These are phyloP conservation scores for Phragmites australis DNA, from an alignment of 176 grass and related monocot genomes.

Conservation along the genomic window DNA sequence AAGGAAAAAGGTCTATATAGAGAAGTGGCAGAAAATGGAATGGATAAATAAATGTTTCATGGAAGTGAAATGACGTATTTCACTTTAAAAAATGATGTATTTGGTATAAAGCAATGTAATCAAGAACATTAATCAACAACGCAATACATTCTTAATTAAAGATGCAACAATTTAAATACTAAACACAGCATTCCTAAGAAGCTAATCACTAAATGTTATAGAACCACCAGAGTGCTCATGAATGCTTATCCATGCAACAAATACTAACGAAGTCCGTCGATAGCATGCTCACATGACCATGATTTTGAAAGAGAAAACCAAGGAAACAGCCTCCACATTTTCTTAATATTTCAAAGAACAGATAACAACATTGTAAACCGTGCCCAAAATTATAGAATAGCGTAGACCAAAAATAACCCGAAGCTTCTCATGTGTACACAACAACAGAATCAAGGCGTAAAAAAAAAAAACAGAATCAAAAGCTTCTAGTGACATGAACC, in stretches of 20 bases:
- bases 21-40: background rate
- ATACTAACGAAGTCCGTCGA: background rate
- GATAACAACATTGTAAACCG: background rate
- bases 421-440: constrained; percentile 15
- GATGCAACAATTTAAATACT: constrained; percentile 14
- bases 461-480: background rate
- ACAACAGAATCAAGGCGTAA: background rate
- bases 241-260: constrained; percentile 1
- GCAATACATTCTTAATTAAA: background rate
- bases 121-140: constrained; percentile 11
- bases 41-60: background rate
- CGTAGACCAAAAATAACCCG: constrained; percentile 5
- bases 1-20: background rate
- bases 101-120: background rate
- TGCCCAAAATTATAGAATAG: background rate
- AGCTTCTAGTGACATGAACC: background rate
- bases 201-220: background rate
- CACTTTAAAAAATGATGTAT: too few relatives aligned
- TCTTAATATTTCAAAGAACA: constrained; percentile 14
- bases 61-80: background rate
- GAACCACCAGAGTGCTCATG: background rate
- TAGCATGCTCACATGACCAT: background rate
- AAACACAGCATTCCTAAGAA: constrained; percentile 17
- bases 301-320: background rate
- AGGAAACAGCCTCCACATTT: constrained; percentile 20